Percentiles rank a stretch among this genome's conserved stretches.
Evolutionary conservation across 2,329 filamentous ascomycete genomes (phyloP).

Genomic region (Ceratocystiopsis minuta): DNA sequence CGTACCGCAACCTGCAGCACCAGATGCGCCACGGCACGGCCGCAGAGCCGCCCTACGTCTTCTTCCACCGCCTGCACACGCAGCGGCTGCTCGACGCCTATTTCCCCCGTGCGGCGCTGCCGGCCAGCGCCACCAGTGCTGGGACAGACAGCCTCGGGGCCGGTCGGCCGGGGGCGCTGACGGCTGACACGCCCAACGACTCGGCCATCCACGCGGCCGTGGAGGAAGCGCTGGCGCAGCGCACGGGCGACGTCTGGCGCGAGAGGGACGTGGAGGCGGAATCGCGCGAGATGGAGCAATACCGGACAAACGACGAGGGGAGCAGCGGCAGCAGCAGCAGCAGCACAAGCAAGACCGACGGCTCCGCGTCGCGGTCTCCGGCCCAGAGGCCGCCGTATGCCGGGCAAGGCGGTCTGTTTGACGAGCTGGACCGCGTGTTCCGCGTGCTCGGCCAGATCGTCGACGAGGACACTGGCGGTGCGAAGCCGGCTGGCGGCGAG

Average conservation of each 20-base stretch:
- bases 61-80: conserved; percentile 19
- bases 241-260: neutral
- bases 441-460: conserved; percentile 9
- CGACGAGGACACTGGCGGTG: conserved; percentile 5
- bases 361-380: neutral
- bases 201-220: conserved; percentile 5
- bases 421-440: conserved; percentile 10
- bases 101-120: conserved; percentile 10
- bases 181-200: neutral
- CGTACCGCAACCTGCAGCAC: conserved; percentile 14
- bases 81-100: conserved; percentile 21
- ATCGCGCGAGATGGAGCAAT: conserved; percentile 1
- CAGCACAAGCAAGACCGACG: too few species aligned
- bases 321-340: neutral
- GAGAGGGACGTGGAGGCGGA: conserved; percentile 4
- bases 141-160: too few species aligned
- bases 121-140: neutral
- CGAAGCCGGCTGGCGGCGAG: neutral
- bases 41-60: conserved; percentile 24
- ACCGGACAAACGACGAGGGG: conserved; percentile 1
- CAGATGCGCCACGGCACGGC: conserved; percentile 9
- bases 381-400: neutral
- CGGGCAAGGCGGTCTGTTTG: conserved; percentile 6
- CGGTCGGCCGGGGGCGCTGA: neutral
- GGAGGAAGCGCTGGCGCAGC: neutral